Conservation (phyloP, 768 basidiomycete genomes). For the Agrocybe chaxingu region DNA sequence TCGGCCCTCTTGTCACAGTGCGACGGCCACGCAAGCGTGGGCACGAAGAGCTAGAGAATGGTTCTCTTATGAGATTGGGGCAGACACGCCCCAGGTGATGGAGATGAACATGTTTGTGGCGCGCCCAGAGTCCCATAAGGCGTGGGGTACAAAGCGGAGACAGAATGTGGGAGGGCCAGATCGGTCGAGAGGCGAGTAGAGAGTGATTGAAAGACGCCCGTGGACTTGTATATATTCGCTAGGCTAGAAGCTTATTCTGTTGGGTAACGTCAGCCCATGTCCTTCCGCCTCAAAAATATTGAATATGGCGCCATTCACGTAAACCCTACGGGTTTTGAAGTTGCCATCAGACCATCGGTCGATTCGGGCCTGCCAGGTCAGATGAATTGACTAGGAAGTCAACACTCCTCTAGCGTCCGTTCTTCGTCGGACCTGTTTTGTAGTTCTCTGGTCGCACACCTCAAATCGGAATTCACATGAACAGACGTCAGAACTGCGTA, state of each 20-base stretch:
- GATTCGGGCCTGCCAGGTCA: no score
- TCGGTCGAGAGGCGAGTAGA: conserved; percentile 5
- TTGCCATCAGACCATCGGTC: no score
- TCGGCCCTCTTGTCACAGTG: conserved; percentile 29
- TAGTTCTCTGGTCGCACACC: no score
- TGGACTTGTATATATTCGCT: no score
- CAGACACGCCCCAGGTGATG: conserved; percentile 45
- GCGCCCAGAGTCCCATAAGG: conserved; percentile 39
- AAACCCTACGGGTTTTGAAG: no score
- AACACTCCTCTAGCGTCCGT: no score
- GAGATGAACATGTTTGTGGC: conserved; percentile 33
- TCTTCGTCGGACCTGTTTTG: no score
- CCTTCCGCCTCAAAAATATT: no score
- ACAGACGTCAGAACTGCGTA: background rate
- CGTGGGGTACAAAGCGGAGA: conserved; percentile 43
- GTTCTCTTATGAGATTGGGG: conserved; percentile 56
- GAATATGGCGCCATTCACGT: no score
- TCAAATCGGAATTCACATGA: background rate
- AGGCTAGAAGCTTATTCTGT: no score
- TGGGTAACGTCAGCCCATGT: no score
- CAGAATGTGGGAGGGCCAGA: conserved; percentile 33
- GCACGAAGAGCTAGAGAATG: conserved; percentile 45
- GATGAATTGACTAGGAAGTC: no score
- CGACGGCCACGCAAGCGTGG: conserved; percentile 46
- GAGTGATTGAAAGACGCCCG: background rate